Conservation (phyloP, 768 basidiomycete species). For the Tricholoma terreum region DNA sequence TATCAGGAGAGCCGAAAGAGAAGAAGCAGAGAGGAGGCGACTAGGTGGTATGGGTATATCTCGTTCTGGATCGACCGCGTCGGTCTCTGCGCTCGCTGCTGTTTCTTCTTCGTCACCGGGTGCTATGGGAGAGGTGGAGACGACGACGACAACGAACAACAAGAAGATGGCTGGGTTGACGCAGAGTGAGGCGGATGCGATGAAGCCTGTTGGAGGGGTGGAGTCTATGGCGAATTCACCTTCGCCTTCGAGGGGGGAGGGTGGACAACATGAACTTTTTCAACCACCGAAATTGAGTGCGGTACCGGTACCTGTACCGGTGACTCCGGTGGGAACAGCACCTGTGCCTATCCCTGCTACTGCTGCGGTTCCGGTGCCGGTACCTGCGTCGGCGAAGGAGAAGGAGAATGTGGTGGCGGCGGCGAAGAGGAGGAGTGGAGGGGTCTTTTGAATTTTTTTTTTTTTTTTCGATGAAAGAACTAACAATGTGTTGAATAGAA, state of each 20-base stretch:
- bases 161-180: slow-evolving; percentile 24
- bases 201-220: slow-evolving; percentile 77
- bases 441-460: too few species aligned
- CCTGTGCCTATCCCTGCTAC: background rate
- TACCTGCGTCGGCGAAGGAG: slow-evolving; percentile 11
- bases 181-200: slow-evolving; percentile 46
- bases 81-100: background rate
- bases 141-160: background rate
- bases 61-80: background rate
- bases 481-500: too few species aligned
- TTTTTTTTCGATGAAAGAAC: too few species aligned
- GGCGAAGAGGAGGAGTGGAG: background rate
- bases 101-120: slow-evolving; percentile 1
- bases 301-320: too few species aligned
- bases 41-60: slow-evolving; percentile 31
- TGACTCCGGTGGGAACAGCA: background rate
- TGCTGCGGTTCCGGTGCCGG: slow-evolving; percentile 4
- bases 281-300: background rate
- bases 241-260: slow-evolving; percentile 7
- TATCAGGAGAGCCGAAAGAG: slow-evolving; percentile 61
- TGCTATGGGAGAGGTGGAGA: background rate
- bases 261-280: background rate
- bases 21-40: slow-evolving; percentile 37
- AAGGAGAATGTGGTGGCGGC: slow-evolving; percentile 19
- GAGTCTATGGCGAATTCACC: slow-evolving; percentile 4